Evolutionary conservation across 164 flowering plant species (phyloP).

Genomic region (Stephania yunnanensis): DNA sequence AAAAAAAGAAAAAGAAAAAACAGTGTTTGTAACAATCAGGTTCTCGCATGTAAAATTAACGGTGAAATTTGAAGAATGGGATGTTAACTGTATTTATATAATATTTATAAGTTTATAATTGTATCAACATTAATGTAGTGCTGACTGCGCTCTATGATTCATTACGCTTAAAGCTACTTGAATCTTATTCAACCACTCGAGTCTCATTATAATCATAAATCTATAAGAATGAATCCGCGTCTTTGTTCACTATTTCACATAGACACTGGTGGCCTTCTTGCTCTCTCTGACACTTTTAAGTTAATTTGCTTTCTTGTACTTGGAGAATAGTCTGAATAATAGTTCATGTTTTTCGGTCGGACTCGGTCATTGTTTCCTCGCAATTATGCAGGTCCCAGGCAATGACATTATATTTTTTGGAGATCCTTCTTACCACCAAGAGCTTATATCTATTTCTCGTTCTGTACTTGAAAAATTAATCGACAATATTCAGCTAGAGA

Average conservation of each 20-base stretch:
- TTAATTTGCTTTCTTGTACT: neutral
- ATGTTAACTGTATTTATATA: neutral
- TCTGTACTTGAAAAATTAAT: conserved; percentile 38
- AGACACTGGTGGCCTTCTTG: neutral
- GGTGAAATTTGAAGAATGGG: neutral
- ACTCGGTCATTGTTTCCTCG: neutral
- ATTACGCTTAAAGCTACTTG: neutral
- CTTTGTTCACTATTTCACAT: neutral
- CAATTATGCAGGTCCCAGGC: conserved; percentile 34
- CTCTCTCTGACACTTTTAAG: neutral
- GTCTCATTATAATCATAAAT: neutral
- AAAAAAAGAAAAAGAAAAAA: no score
- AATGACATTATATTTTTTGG: conserved; percentile 54
- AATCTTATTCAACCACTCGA: neutral
- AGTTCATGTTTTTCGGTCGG: neutral
- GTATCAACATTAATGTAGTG: neutral
- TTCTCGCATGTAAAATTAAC: neutral
- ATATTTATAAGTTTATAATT: no score
- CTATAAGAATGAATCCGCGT: neutral
- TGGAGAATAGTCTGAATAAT: neutral
- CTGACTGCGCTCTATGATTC: neutral
- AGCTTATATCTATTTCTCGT: conserved; percentile 39
- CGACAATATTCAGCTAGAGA: conserved; percentile 44
- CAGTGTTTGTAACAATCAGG: neutral
- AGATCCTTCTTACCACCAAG: conserved; percentile 42